Base-by-base conservation (phyloP, 495 filamentous ascomycete species). In the Arthonia radiata region DNA sequence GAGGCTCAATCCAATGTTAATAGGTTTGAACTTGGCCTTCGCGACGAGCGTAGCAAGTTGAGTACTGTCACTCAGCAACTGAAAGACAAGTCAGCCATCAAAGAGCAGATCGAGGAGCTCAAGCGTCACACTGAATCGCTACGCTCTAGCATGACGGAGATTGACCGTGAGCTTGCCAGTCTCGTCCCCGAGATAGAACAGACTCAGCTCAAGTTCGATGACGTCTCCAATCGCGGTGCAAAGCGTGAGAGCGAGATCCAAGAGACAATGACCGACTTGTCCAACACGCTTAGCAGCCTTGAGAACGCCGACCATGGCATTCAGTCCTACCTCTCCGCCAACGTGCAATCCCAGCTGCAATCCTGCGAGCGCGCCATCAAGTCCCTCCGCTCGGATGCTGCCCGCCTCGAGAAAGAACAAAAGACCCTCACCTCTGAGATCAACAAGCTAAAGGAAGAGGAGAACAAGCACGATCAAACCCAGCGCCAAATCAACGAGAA, bases 401-500 rank as follows among this genome's bases (percentile, higher is more conserved):
- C 48, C 15, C 56, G 57, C 13, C 51, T 70, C 13, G 69, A 89
- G 32, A 47, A 53, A 6, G 74, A 91, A 36, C 63, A 73, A 43
- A 50, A 48, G 15, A 54, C 67, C 23, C 51, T 82, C 17, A 69
- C 67, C 3, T 50, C 54, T 17, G 56, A 67, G 30, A 64, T 75
- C 32, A 90, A 90, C 47, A 70, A 68, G 35, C 56, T 92, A 13
- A 73, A 73, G 17, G 61, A 74, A 24, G 68, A 79, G 32, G 54
- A 83, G 14, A 64, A 68, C 35, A 74, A 76, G 37, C 71, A 73
- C 36, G 69, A 71, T 28, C 62, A 70, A 29, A 86, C 68, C 11
- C 75, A 75, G 47, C 67, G 72, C 22, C 73, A 67, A 34, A 89
- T 94, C 38, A 56, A 56, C 10, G 81, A 94, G 40, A 94, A 94